Evolutionary conservation across 345 rosid genomes (phyloP), one percentile per base, ranked within the genome.

Genomic region (Eucalyptus sp.): DNA sequence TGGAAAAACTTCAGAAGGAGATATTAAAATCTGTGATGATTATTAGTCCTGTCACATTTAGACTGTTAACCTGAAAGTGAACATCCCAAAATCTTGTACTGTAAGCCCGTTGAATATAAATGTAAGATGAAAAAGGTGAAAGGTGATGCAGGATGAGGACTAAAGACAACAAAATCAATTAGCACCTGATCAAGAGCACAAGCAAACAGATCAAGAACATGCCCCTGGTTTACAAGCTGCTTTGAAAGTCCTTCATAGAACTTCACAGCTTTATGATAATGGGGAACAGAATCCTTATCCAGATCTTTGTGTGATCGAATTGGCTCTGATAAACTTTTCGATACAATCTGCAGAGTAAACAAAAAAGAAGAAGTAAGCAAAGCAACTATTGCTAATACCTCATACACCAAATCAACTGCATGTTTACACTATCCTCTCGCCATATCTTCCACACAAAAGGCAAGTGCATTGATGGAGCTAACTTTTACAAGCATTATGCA

Each of bases 211-310:
- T 98, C 98, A 33, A 98, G 98, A 86, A 98, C 95, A 88, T 98
- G 99, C 31, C 99, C 99, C 91, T 98, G 99, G 91, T 98, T 96
- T 91, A 98, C 97, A 89, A 98, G 99, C 92, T 98, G 98, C 92
- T 96, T 98, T 4, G 98, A 93, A 89, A 98, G 96, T 17, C 92
- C 92, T 87, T 95, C 97, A 64, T 95, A 96, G 91, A 97, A 95
- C 90, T 94, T 96, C 7, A 96, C 95, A 52, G 99, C 98, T 94
- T 94, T 94, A 86, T 95, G 94, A 91, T 93, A 96, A 92, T 90
- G 88, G 8, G 94, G 94, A 91, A 96, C 99, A 89, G 98, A 96
- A 92, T 97, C 99, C 90, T 95, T 97, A 89, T 94, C 97, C 88
- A 98, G 93, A 89, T 97, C 99, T 92, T 96, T 98, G 95, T 98